Percentiles rank a stretch among this genome's conserved stretches.
Evolutionary conservation across 2,329 filamentous ascomycete genomes (phyloP).

Genomic region (Leptographium galeiforme): DNA sequence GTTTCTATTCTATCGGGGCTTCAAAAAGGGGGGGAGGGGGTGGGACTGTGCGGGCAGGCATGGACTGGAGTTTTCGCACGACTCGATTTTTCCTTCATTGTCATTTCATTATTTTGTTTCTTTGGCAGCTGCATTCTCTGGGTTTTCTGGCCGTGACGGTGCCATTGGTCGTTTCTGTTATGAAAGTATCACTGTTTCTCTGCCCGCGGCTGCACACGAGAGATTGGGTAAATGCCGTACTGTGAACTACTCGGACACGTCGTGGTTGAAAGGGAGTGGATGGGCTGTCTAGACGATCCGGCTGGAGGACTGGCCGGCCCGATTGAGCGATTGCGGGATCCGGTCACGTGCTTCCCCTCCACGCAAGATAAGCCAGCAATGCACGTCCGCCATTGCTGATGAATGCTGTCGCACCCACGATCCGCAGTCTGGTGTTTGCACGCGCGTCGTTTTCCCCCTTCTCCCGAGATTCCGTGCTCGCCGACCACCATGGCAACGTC

Average conservation of each 20-base stretch:
- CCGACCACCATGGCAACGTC: slow-evolving; percentile 12
- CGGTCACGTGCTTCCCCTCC: background rate
- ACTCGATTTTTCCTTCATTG: background rate
- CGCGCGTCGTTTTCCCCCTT: no score
- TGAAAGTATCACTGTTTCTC: background rate
- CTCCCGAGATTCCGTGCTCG: no score
- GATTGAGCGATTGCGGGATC: background rate
- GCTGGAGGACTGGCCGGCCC: no score
- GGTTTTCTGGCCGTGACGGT: background rate
- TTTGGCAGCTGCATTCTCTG: background rate
- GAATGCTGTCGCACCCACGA: no score
- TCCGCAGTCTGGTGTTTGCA: no score
- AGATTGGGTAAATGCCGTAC: no score
- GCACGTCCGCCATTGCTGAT: no score
- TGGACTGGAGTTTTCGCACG: slow-evolving; percentile 7
- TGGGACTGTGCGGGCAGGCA: slow-evolving; percentile 6
- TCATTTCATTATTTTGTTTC: background rate
- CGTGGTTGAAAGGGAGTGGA: background rate
- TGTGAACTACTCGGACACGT: no score
- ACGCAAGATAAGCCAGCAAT: background rate
- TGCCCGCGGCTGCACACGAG: no score
- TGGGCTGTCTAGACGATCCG: no score
- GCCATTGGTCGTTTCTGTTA: background rate
- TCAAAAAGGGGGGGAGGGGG: background rate
- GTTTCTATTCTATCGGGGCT: background rate